Evolutionary conservation across 1,284 basidiomycete genomes (phyloP).

Genomic region (Ceratobasidium sp.): DNA sequence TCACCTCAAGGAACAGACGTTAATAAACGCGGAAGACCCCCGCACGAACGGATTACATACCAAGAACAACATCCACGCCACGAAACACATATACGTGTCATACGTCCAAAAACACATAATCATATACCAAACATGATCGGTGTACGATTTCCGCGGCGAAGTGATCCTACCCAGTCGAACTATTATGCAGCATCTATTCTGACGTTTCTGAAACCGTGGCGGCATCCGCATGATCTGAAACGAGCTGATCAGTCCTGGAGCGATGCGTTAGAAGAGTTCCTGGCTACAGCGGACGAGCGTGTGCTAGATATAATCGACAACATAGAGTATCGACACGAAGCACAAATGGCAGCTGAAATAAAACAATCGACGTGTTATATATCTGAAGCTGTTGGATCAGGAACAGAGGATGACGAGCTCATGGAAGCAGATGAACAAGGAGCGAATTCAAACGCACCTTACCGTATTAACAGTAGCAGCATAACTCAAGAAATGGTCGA

Average conservation of each 20-base stretch:
- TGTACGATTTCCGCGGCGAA: conserved; percentile 8
- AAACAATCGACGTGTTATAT: not conserved
- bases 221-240: not conserved
- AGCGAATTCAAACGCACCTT: not conserved
- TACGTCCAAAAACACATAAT: conserved; percentile 14
- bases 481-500: conserved; percentile 9
- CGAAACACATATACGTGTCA: conserved; percentile 1
- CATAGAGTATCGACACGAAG: conserved; percentile 1
- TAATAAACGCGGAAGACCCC: not conserved
- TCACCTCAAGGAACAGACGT: too few species aligned
- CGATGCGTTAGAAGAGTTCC: conserved; percentile 19
- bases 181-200: conserved; percentile 15
- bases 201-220: conserved; percentile 35
- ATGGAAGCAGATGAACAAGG: not conserved
- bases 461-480: not conserved
- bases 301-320: not conserved
- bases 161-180: conserved; percentile 11
- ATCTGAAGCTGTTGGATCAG: not conserved
- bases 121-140: conserved; percentile 32
- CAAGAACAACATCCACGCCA: not conserved
- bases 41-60: not conserved
- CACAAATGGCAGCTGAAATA: conserved; percentile 5
- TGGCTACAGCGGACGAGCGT: not conserved
- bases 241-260: conserved; percentile 4
- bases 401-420: not conserved